Conservation (phyloP, 495 filamentous ascomycete species). For the Rhypophila decipiens region DNA sequence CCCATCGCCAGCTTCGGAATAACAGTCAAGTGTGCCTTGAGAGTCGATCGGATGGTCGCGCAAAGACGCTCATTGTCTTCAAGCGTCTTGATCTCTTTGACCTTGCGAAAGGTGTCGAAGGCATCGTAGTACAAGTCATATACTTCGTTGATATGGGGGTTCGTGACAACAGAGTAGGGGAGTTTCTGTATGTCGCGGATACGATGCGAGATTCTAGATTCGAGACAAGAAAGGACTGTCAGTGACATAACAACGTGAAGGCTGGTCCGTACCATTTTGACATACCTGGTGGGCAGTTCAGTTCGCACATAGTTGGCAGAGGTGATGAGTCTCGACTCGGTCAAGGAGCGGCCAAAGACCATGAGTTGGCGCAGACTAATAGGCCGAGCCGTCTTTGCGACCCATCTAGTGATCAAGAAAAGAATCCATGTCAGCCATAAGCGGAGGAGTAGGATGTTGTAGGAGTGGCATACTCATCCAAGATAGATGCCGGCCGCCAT, state of each 20-base stretch:
- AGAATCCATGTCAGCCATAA: background rate
- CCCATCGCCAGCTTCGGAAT: conserved; percentile 94
- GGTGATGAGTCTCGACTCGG: conserved; percentile 80
- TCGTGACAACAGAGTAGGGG: conserved; percentile 94
- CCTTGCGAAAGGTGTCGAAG: conserved; percentile 80
- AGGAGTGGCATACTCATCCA: conserved; percentile 68
- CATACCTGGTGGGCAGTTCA: conserved; percentile 82
- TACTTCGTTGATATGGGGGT: conserved; percentile 84
- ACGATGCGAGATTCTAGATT: conserved; percentile 80
- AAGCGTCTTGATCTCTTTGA: conserved; percentile 74
- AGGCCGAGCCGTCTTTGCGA: conserved; percentile 72
- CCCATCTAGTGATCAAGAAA: conserved; percentile 57
- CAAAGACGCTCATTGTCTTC: conserved; percentile 92
- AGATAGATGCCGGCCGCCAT: conserved; percentile 74
- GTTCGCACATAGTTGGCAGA: conserved; percentile 96
- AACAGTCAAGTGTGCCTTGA: conserved; percentile 84
- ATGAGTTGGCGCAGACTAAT: conserved; percentile 89
- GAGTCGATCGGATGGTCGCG: conserved; percentile 65
- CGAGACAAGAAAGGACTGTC: background rate
- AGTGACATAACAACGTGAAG: too few species aligned
- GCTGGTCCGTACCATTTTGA: background rate
- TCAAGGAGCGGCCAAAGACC: conserved; percentile 85
- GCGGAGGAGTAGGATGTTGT: background rate
- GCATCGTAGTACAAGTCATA: conserved; percentile 96
- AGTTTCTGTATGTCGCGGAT: conserved; percentile 96